phyloP scores from a whole-genome alignment of 164 flowering plant genomes.

The Tetracentron sinense region DNA sequence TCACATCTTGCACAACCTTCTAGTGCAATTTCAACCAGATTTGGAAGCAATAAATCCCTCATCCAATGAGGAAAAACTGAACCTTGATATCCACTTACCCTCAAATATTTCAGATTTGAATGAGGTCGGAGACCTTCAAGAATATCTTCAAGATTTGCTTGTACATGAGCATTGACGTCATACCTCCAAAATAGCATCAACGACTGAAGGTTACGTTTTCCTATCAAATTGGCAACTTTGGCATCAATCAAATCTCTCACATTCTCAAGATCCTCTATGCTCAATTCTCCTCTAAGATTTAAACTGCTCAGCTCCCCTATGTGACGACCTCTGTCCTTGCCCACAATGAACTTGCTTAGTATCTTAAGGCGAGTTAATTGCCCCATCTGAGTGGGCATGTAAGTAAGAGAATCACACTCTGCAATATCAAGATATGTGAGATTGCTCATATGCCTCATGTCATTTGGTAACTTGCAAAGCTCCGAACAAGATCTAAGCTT shows the following conservation, averaged over 20 bases:
- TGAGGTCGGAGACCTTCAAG: background rate
- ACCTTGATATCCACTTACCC: background rate
- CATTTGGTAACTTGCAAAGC: background rate
- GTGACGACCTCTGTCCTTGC: background rate
- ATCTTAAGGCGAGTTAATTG: background rate
- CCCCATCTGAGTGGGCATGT: background rate
- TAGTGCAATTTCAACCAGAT: background rate
- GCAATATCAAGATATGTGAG: background rate
- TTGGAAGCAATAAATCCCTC: background rate
- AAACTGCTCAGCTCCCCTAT: background rate
- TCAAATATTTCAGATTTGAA: background rate
- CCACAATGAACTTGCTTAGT: background rate
- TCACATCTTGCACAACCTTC: background rate
- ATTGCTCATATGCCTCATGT: background rate
- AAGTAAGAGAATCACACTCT: background rate
- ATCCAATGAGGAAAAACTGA: background rate
- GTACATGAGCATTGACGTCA: background rate
- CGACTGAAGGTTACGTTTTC: background rate
- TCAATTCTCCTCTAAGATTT: background rate
- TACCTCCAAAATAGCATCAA: background rate
- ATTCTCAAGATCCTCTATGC: background rate
- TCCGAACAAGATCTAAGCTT: background rate
- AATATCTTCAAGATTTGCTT: background rate
- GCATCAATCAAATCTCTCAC: background rate
- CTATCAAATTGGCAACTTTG: background rate